phyloP scores from a whole-genome alignment of 192 early-diverging fungal species.

The Thamnidium elegans region DNA sequence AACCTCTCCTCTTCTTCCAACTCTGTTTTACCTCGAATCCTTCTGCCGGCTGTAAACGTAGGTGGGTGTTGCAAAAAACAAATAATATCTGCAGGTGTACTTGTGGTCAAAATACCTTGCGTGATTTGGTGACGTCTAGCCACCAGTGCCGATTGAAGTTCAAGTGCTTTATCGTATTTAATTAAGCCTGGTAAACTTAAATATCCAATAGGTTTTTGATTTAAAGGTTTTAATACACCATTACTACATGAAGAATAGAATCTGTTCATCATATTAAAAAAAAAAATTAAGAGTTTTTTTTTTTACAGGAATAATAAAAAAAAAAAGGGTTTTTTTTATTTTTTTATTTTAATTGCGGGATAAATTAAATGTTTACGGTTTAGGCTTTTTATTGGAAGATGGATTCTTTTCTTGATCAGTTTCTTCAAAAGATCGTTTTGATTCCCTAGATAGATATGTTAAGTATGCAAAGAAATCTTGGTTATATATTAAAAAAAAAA shows the following conservation, averaged over 20 bases:
- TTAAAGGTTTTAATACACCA: neutral
- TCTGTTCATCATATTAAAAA: neutral
- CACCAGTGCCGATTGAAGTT: conserved; percentile 60
- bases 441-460: neutral
- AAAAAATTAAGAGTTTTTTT: neutral
- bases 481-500: neutral
- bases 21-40: conserved; percentile 61
- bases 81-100: conserved; percentile 38
- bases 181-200: conserved; percentile 1
- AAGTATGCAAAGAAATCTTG: too few relatives aligned
- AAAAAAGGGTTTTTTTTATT: conserved; percentile 5
- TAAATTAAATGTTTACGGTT: conserved; percentile 1
- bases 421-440: conserved; percentile 7
- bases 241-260: conserved; percentile 3
- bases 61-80: conserved; percentile 84
- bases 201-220: conserved; percentile 22
- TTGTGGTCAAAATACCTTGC: conserved; percentile 27
- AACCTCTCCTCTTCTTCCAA: conserved; percentile 51
- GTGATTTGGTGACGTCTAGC: conserved; percentile 44
- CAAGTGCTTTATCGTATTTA: conserved; percentile 57
- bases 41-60: conserved; percentile 87
- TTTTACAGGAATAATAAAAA: neutral
- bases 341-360: neutral
- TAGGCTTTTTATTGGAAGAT: conserved; percentile 1
- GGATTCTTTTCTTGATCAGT: neutral